Conservation (phyloP, 257 asterid species). For the Rhazya stricta region DNA sequence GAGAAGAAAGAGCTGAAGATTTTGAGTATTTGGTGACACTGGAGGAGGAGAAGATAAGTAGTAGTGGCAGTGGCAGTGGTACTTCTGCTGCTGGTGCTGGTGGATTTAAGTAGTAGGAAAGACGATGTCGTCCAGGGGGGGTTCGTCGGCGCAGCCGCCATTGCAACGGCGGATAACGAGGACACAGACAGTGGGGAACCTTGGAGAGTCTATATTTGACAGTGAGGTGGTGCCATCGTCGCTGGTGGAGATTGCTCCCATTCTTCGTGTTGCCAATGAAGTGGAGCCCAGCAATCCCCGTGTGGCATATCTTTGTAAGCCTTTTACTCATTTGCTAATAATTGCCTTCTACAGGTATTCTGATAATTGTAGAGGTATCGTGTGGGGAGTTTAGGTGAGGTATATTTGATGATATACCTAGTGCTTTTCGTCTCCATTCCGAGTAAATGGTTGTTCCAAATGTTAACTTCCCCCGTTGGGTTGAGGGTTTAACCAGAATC, state of each 20-base stretch:
- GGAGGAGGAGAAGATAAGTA: conserved; percentile 6
- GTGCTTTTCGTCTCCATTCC: background rate
- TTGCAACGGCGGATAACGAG: conserved; percentile 86
- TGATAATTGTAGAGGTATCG: background rate
- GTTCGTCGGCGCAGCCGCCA: conserved; percentile 51
- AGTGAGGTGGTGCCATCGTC: conserved; percentile 99
- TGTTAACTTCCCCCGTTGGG: no score
- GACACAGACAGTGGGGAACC: conserved; percentile 91
- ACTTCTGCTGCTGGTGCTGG: conserved; percentile 5
- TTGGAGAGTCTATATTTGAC: conserved; percentile 84
- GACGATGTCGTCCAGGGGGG: conserved; percentile 69
- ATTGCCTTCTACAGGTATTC: background rate
- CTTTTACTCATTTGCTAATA: background rate
- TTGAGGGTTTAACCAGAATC: no score
- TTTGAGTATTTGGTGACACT: conserved; percentile 3
- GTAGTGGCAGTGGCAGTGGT: conserved; percentile 9
- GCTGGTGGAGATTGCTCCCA: conserved; percentile 92
- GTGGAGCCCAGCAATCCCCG: conserved; percentile 98
- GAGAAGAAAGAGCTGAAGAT: background rate
- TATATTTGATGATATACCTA: background rate
- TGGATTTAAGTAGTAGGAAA: conserved; percentile 19
- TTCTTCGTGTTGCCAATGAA: conserved; percentile 99
- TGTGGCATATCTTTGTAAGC: conserved; percentile 96
- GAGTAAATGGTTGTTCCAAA: no score
- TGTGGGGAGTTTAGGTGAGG: background rate